phyloP scores from a whole-genome alignment of 2,329 filamentous ascomycete species.

The Saccharata proteae region DNA sequence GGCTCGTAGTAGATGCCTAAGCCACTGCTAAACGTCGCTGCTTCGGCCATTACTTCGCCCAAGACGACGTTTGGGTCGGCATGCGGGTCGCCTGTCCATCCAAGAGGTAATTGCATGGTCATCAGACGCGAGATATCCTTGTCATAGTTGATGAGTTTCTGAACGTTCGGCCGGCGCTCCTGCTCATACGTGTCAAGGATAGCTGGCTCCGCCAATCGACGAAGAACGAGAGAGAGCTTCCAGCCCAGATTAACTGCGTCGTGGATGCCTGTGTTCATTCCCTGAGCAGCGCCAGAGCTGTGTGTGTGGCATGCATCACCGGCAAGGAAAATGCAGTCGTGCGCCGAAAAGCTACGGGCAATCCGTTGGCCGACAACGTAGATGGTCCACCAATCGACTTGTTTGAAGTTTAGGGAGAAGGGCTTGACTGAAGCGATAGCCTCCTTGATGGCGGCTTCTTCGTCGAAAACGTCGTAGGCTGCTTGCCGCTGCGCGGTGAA shows the following conservation, averaged over 20 bases:
- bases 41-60: slow-evolving; percentile 16
- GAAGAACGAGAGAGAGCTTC: slow-evolving; percentile 39
- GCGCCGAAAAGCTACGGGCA: slow-evolving; percentile 19
- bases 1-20: slow-evolving; percentile 22
- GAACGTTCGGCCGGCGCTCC: slow-evolving; percentile 37
- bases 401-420: slow-evolving; percentile 26
- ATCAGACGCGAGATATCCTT: slow-evolving; percentile 23
- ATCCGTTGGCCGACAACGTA: slow-evolving; percentile 33
- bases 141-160: slow-evolving; percentile 27
- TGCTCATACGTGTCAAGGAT: slow-evolving; percentile 37
- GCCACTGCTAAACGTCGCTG: slow-evolving; percentile 20
- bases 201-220: slow-evolving; percentile 22
- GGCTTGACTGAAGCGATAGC: slow-evolving; percentile 28
- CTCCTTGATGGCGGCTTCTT: slow-evolving; percentile 26
- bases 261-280: slow-evolving; percentile 46
- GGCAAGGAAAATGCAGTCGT: slow-evolving; percentile 40
- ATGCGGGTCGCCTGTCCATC: slow-evolving; percentile 18
- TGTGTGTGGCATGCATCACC: slow-evolving; percentile 49
- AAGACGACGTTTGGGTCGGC: slow-evolving; percentile 19
- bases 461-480: slow-evolving; percentile 22
- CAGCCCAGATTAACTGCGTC: slow-evolving; percentile 44
- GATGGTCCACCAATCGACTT: slow-evolving; percentile 33
- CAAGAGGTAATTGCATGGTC: slow-evolving; percentile 22
- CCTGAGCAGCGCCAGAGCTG: slow-evolving; percentile 43
- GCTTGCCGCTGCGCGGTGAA: slow-evolving; percentile 32